Conservation (phyloP, 371 early-diverging fungal species). For the Apophysomyces variabilis region DNA sequence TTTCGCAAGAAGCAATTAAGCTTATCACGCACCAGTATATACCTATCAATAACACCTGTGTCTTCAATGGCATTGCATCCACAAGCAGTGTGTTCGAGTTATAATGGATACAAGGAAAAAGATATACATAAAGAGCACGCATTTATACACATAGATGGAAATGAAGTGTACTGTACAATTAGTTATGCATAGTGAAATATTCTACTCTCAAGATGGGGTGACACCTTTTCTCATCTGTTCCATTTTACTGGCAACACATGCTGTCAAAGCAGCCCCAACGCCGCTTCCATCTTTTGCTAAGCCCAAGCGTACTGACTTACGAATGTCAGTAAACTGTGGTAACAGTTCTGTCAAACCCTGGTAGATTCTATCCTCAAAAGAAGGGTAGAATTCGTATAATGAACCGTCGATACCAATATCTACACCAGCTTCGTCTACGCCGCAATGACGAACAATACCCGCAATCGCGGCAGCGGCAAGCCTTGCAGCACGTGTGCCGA, state of each 20-base stretch:
- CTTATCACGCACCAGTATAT: constrained; percentile 91
- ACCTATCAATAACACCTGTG: constrained; percentile 83
- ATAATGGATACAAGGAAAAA: constrained; percentile 15
- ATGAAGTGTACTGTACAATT: constrained; percentile 3
- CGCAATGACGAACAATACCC: constrained; percentile 75
- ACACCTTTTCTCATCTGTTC: constrained; percentile 12
- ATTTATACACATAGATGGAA: neutral
- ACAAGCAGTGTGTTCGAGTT: constrained; percentile 52
- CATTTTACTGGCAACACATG: constrained; percentile 53
- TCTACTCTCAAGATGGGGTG: neutral
- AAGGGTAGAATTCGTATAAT: constrained; percentile 92
- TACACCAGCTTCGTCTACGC: constrained; percentile 54
- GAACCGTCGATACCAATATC: constrained; percentile 95
- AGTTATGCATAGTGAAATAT: neutral
- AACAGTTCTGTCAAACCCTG: constrained; percentile 72
- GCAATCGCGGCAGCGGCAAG: constrained; percentile 85
- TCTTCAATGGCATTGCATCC: constrained; percentile 81
- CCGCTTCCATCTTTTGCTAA: constrained; percentile 62
- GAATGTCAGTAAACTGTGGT: constrained; percentile 40
- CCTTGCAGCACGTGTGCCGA: constrained; percentile 90
- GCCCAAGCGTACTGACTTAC: constrained; percentile 63
- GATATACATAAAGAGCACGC: neutral
- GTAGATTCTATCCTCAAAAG: constrained; percentile 81
- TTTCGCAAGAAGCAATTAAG: constrained; percentile 95
- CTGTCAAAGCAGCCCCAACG: constrained; percentile 56